Evolutionary conservation across 345 rosid genomes (phyloP), one percentile per base, ranked within the genome.

Genomic region (Acer yangbiense): DNA sequence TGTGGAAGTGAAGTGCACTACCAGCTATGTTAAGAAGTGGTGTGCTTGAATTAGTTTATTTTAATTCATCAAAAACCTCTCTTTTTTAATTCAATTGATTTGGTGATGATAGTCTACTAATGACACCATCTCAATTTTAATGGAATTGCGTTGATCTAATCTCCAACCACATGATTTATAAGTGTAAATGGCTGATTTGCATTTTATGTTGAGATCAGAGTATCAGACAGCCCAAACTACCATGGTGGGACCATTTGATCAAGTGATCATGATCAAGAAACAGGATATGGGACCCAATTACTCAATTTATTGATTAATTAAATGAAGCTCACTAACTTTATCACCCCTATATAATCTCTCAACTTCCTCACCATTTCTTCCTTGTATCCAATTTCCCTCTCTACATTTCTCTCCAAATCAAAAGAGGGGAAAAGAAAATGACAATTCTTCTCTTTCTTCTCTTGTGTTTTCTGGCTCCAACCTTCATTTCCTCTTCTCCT

Each of bases 401-500:
- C 6, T 35, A 35, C 10, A 9, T 32, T n/a, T 25, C 44, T 32
- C 27, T 21, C 7, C 4, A 16, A 60, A 21, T 35, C 35, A 50
- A 25, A 3, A 43, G 61, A 3, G 13, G 6, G 39, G 0, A 4
- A 35, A 18, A 29, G 2, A 1, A 2, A 66, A 81, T 84, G 85
- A 61, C 77, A 67, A 29, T 72, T 18, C 77, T 29, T 39, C 20
- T 70, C 0, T 52, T 61, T 64, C 69, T 77, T 1, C 29, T 70
- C 67, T 43, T 78, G 21, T 64, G 60, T 35, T 84, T 80, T 18
- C 41, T 79, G 0, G 57, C 80, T 85, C 89, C 88, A 29, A 12
- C 72, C 80, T 80, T 81, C 80, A 77, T 77, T 78, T 74, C 75
- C 75, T 83, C 89, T 62, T 75, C 93, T 25, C 87, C 86, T 0